Percentiles rank a stretch among this genome's conserved stretches.
These are phyloP conservation scores for Hymenoscyphus fructigenus DNA, from an alignment of 2,329 filamentous ascomycete species.

Conservation along the genomic window DNA sequence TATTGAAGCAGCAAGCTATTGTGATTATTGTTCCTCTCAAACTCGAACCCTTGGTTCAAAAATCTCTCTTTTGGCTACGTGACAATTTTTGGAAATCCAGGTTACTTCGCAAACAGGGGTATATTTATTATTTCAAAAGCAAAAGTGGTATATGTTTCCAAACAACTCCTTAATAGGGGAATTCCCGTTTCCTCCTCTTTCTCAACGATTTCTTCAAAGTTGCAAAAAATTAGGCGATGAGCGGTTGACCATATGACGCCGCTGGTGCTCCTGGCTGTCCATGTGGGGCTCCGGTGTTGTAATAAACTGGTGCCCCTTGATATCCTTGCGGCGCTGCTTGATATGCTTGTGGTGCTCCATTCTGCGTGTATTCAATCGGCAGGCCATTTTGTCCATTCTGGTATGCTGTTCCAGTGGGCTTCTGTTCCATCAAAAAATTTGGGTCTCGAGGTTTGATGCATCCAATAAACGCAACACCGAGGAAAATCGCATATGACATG, in stretches of 20 bases:
- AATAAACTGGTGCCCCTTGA: not conserved
- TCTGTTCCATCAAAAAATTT: not conserved
- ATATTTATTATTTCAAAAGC: too few relatives aligned
- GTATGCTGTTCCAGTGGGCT: not conserved
- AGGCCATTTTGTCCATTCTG: not conserved
- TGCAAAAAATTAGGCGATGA: not conserved
- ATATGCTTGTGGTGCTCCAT: not conserved
- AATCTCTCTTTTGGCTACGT: too few relatives aligned
- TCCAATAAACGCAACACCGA: conserved; percentile 8
- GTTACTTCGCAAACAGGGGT: too few relatives aligned
- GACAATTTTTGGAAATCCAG: too few relatives aligned
- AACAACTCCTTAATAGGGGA: not conserved
- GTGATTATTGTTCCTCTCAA: too few relatives aligned
- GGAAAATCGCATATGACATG: conserved; percentile 1
- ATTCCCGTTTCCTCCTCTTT: not conserved
- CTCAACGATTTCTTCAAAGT: not conserved
- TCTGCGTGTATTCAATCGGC: not conserved
- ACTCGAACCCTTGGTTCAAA: too few relatives aligned
- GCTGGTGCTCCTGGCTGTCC: too few relatives aligned
- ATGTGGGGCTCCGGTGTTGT: not conserved
- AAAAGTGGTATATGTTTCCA: too few relatives aligned
- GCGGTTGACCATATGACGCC: not conserved
- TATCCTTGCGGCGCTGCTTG: not conserved
- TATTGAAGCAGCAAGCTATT: too few relatives aligned
- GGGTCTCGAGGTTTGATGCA: not conserved